phyloP scores from a whole-genome alignment of 139 green algal genomes.

The Asterochloris erici region DNA sequence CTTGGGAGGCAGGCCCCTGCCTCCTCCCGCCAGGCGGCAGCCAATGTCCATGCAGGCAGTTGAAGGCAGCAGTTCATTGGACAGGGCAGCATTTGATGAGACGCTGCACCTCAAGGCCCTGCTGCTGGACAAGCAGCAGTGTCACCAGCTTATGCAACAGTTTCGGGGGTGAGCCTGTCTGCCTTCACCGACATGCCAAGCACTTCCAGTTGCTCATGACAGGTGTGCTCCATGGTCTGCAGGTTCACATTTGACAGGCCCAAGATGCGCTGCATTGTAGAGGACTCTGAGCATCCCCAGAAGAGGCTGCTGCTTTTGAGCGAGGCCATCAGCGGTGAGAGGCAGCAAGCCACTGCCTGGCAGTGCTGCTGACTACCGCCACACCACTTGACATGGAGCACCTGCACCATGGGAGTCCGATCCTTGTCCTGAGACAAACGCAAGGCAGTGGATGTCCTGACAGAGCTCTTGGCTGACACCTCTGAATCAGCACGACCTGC shows the following conservation, averaged over 20 bases:
- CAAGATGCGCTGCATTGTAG: slow-evolving; percentile 54
- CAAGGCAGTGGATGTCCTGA: too few species aligned
- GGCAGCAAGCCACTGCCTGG: background rate
- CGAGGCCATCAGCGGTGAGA: slow-evolving; percentile 22
- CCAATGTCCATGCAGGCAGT: too few species aligned
- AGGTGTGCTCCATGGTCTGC: background rate
- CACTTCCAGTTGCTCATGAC: background rate
- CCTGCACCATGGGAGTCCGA: background rate
- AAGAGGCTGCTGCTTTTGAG: slow-evolving; percentile 67
- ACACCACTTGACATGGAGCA: background rate
- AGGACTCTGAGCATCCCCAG: slow-evolving; percentile 30
- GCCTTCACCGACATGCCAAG: background rate
- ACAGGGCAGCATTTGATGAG: slow-evolving; percentile 40
- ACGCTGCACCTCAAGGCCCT: slow-evolving; percentile 50
- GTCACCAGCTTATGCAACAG: slow-evolving; percentile 54
- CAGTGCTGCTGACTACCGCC: too few species aligned
- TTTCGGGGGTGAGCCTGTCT: slow-evolving; percentile 26
- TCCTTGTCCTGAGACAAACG: too few species aligned
- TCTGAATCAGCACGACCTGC: too few species aligned
- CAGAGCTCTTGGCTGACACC: too few species aligned
- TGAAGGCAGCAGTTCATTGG: slow-evolving; percentile 4
- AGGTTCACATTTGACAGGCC: slow-evolving; percentile 70
- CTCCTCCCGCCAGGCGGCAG: too few species aligned
- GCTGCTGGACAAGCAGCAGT: slow-evolving; percentile 46
- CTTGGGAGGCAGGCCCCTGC: too few species aligned